phyloP scores from a whole-genome alignment of 192 early-diverging fungal genomes.

The Linnemannia exigua region DNA sequence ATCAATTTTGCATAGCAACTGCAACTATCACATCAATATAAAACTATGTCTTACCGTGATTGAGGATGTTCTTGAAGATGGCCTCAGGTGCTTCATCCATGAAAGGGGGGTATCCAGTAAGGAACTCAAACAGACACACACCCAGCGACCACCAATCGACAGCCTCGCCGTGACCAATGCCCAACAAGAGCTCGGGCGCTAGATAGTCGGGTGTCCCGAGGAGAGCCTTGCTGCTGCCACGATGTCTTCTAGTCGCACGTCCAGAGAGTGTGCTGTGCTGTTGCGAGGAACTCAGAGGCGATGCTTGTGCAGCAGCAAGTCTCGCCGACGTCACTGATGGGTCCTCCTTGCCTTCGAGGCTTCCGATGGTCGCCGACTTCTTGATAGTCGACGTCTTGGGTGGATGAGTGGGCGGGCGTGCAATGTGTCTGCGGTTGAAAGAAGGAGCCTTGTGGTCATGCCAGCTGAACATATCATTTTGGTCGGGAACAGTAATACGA shows the following conservation, averaged over 20 bases:
- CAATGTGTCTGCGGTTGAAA: slow-evolving; percentile 20
- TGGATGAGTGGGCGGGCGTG: slow-evolving; percentile 2
- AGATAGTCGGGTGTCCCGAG: slow-evolving; percentile 96
- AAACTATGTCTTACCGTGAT: slow-evolving; percentile 56
- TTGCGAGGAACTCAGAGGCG: slow-evolving; percentile 7
- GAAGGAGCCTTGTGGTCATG: slow-evolving; percentile 49
- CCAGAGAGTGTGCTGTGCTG: slow-evolving; percentile 11
- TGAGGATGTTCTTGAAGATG: slow-evolving; percentile 93
- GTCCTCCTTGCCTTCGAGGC: not conserved
- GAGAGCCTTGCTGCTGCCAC: slow-evolving; percentile 63
- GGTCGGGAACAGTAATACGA: slow-evolving; percentile 77
- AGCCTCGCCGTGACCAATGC: slow-evolving; percentile 84
- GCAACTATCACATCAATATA: not conserved
- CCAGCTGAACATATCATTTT: slow-evolving; percentile 51
- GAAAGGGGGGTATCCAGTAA: slow-evolving; percentile 92
- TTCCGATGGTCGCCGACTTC: not conserved
- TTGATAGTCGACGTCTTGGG: slow-evolving; percentile 11
- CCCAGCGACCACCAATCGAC: slow-evolving; percentile 99
- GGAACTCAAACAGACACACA: slow-evolving; percentile 91
- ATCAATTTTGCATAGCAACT: not conserved
- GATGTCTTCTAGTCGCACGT: slow-evolving; percentile 43
- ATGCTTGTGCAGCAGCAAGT: not conserved
- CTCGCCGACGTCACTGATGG: not conserved
- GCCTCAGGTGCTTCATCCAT: slow-evolving; percentile 87
- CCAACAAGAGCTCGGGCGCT: slow-evolving; percentile 93